Base-by-base conservation (phyloP, 352 stramenopile species). In the Albugo laibachii region DNA sequence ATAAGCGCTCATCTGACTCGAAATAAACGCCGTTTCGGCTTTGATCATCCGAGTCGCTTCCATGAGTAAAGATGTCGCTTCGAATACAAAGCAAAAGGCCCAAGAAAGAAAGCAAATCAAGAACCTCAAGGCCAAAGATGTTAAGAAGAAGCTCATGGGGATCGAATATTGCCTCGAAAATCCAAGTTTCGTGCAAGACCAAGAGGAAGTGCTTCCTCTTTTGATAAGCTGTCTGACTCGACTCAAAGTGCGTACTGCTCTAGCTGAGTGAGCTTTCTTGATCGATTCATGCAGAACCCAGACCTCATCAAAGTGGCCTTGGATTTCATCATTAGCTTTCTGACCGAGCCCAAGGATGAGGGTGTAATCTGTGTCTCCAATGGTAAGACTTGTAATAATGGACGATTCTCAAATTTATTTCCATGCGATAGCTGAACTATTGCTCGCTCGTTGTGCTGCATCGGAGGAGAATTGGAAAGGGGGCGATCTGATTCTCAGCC, bases 51-150 rank as follows among this genome's bases (percentile, higher is more conserved):
- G 24, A 31, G 24, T 10, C 24, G 3, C 3, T n/a, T 31, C 3
- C 3, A 31, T 31, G 24, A 31, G 24, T 31, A 31, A 31, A 31
- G 24, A 31, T 31, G 24, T 31, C 24, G 8, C 24, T 10, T 8
- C 3, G 24, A 31, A 8, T 8, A 8, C 38, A 10, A 24, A 43
- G 8, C 3, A 24, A 19, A 43, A 19, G 8, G 52, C 55, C 47
- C 44, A 64, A 18, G 65, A 58, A 55, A 85, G 79, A 35, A 80
- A 69, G 47, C 66, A 75, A 36, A 36, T 54, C 48, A 81, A 80
- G 50, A 62, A 64, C 27, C 55, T 85, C 14, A 83, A 81, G 45
- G 49, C 62, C n/a, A 85, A 80, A 61, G 69, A 85, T 48, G 35
- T 55, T 0, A 58, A 36, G 41, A 85, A 79, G 54, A 85, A 81